Evolutionary conservation across 2,329 filamentous ascomycete genomes (phyloP), one percentile per base, ranked within the genome.

Genomic region (Dothistroma septosporum): DNA sequence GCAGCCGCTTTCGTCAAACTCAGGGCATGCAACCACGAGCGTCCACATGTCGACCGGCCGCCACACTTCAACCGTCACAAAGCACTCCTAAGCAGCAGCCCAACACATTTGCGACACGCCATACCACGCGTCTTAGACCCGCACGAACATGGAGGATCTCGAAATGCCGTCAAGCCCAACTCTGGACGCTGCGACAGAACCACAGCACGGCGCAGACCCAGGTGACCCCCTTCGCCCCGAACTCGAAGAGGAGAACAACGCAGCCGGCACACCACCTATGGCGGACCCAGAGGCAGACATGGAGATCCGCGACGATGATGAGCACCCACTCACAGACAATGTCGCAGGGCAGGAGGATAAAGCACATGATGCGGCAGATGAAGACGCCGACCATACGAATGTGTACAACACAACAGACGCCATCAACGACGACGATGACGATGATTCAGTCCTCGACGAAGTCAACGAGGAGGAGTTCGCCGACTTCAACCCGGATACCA

Each of bases 391-490:
- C 33, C 49, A 56, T 19, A 62, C 49, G 11, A 61, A 65, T 31
- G 57, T 60, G 35, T 64, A 66, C 49, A 64, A 61, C 22, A 58
- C 57, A 44, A 73, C 75, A 32, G 63, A 73, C 53, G 71, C 75
- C 58, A 35, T 53, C 50, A 70, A 69, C 31, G 76, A 75, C 33
- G 72, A 82, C 35, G 84, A 82, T 19, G 84, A 86, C 68, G 80
- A 83, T 58, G 85, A 87, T 65, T 87, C 85, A 2, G 74, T 74
- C 24, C 78, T 88, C 32, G 86, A 85, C 16, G 85, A 87, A 69
- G 79, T 87, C 56, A 84, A 87, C 67, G 85, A 87, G 70, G 82
- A 82, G 46, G 83, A 87, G 70, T 86, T 87, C 66, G 83, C 85
- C 63, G 81, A 87, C 68, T 87, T 87, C 68, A 83, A 88, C 67